Conservation (phyloP, 2,329 filamentous ascomycete species). For the Fusarium papillatum region DNA sequence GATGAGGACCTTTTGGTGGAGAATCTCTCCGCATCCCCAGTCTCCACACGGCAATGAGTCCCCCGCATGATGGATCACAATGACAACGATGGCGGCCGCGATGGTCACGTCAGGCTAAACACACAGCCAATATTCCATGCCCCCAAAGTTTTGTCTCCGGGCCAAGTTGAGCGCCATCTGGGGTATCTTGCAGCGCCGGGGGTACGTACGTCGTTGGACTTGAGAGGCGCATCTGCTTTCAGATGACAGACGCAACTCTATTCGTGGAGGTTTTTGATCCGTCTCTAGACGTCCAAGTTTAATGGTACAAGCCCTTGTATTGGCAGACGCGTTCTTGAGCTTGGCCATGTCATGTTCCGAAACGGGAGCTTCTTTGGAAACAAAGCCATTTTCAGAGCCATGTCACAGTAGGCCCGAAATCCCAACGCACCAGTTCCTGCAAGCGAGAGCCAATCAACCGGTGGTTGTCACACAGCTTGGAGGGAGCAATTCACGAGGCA, state of each 20-base stretch:
- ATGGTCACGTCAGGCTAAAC: constrained; percentile 4
- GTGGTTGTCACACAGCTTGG: neutral
- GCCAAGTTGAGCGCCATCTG: constrained; percentile 5
- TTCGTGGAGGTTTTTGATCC: constrained; percentile 42
- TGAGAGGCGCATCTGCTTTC: constrained; percentile 19
- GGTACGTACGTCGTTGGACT: constrained; percentile 6
- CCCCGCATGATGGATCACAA: constrained; percentile 34
- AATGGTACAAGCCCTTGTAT: constrained; percentile 7
- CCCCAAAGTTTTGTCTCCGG: constrained; percentile 29
- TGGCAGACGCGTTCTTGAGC: neutral
- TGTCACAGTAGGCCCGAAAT: constrained; percentile 1
- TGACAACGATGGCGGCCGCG: constrained; percentile 18
- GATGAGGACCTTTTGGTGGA: constrained; percentile 34
- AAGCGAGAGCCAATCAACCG: constrained; percentile 9
- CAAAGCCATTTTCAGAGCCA: neutral
- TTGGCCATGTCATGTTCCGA: neutral
- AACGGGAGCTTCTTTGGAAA: constrained; percentile 1
- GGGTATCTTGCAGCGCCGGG: constrained; percentile 19
- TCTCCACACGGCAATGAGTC: constrained; percentile 34
- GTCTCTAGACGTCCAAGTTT: constrained; percentile 5
- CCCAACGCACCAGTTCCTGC: neutral
- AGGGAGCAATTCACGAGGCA: constrained; percentile 10
- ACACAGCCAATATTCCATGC: constrained; percentile 19
- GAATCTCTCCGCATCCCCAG: constrained; percentile 40
- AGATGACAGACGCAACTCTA: constrained; percentile 12